These are phyloP conservation scores for Hemileia vastatrix DNA, from an alignment of 1,284 basidiomycete species.

Conservation along the genomic window DNA sequence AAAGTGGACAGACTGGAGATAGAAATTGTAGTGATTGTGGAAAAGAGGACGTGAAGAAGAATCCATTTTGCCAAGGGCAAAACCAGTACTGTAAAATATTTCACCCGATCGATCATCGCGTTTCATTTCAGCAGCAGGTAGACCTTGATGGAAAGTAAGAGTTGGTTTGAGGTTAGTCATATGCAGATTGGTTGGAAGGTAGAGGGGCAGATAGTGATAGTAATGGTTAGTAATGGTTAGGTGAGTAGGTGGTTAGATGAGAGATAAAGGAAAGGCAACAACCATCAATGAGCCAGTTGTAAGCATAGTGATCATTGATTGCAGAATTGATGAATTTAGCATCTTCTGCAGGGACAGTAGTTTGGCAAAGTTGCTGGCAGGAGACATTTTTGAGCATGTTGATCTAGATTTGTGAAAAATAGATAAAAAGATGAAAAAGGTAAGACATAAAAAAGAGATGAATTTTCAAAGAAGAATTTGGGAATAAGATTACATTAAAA, in stretches of 20 bases:
- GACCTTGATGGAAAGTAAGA: slow-evolving; percentile 80
- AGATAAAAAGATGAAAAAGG: slow-evolving; percentile 22
- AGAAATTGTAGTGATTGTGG: slow-evolving; percentile 84
- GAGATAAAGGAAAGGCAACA: not conserved
- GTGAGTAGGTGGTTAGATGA: too few species aligned
- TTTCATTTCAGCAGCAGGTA: slow-evolving; percentile 78
- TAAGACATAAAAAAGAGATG: not conserved
- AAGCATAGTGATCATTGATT: slow-evolving; percentile 81
- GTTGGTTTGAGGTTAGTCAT: too few species aligned
- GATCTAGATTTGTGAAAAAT: slow-evolving; percentile 52
- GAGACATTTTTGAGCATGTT: slow-evolving; percentile 61
- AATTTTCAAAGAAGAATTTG: not conserved
- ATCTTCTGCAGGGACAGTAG: slow-evolving; percentile 58
- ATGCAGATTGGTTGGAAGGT: too few species aligned
- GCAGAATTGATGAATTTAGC: slow-evolving; percentile 82
- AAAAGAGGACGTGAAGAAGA: slow-evolving; percentile 53
- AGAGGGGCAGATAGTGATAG: too few species aligned
- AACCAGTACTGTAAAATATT: slow-evolving; percentile 58
- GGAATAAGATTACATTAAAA: slow-evolving; percentile 63
- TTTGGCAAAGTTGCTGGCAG: slow-evolving; percentile 66
- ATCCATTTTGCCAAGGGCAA: slow-evolving; percentile 41
- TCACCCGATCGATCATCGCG: slow-evolving; percentile 64
- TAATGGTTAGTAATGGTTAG: too few species aligned
- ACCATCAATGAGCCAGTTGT: slow-evolving; percentile 59
- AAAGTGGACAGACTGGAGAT: slow-evolving; percentile 53